Base-by-base conservation (phyloP, 805 yeast species). In the Blastobotrys muscicola region DNA sequence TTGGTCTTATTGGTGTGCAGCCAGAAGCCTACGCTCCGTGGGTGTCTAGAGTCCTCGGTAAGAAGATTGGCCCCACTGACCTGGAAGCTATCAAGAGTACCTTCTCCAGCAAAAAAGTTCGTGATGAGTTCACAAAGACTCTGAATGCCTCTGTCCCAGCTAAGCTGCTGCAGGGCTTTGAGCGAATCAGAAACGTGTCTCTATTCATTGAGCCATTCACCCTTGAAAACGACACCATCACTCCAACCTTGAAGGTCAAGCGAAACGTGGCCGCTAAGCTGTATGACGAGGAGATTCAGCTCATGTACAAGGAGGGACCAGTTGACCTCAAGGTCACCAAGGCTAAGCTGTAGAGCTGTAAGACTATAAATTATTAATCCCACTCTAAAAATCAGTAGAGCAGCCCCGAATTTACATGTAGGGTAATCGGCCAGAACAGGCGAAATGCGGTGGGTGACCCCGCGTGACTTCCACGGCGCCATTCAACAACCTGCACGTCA, bases 241-340 rank as follows among this genome's bases (percentile, higher is more conserved):
- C 90, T 2, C 89, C 89, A 33, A 82, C 89, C 3, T 54, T 76
- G 50, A 76, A 76, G 58, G 60, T 76, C 42, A 75, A 75, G 58
- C 64, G 84, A 45, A 61, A 70, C 1, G 63, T 65, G 23, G 77
- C 79, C 0, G 67, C 68, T 34, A 67, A 67, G 53, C 62, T 59
- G 31, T 76, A 70, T 53, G 56, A 60, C 35, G 50, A 56, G 8
- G 66, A 61, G 26, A 59, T 78, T 36, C 65, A 65, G 20, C 50
- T 46, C 5, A 55, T 78, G 62, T 78, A 78, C 50, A 55, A 56
- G 38, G 79, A 77, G 50, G 80, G 80, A 2, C 42, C 50, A n/a
- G 36, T 49, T 30, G 35, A 35, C 13, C 10, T 10, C 26, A 33
- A 36, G 35, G 26, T 20, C 26, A 7, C 32, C 14, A 35, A 29